Evolutionary conservation across 208 protist species (phyloP).

Genomic region (Herpetomonas muscarum): DNA sequence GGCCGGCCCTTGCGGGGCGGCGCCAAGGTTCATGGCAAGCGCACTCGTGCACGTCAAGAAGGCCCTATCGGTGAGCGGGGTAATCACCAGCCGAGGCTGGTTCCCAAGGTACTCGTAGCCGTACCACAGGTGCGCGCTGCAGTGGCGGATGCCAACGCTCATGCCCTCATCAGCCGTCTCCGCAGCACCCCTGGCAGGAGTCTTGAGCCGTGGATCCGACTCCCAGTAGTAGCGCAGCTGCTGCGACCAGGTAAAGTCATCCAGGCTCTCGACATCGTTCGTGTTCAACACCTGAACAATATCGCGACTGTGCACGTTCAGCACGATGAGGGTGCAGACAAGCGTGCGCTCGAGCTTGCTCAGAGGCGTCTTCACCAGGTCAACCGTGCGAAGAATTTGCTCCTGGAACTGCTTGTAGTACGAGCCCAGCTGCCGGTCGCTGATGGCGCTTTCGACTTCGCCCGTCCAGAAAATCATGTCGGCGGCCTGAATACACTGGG

Average conservation of each 20-base stretch:
- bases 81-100: slow-evolving; percentile 95
- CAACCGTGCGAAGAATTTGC: slow-evolving; percentile 88
- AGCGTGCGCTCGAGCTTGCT: slow-evolving; percentile 89
- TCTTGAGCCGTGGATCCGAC: slow-evolving; percentile 16
- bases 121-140: slow-evolving; percentile 89
- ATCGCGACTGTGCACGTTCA: slow-evolving; percentile 96
- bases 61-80: slow-evolving; percentile 95
- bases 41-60: slow-evolving; percentile 93
- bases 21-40: slow-evolving; percentile 93
- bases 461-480: slow-evolving; percentile 93
- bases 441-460: slow-evolving; percentile 88
- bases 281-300: slow-evolving; percentile 84
- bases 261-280: slow-evolving; percentile 35
- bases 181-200: neutral
- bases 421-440: slow-evolving; percentile 21
- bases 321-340: slow-evolving; percentile 94
- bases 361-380: slow-evolving; percentile 84
- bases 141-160: slow-evolving; percentile 88
- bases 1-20: slow-evolving; percentile 93
- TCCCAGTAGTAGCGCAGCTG: slow-evolving; percentile 97
- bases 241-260: slow-evolving; percentile 93
- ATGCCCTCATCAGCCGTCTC: slow-evolving; percentile 31
- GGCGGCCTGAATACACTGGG: slow-evolving; percentile 92
- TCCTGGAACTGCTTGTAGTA: slow-evolving; percentile 84
- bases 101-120: slow-evolving; percentile 97